Evolutionary conservation across 495 filamentous ascomycete genomes (phyloP).

Genomic region (Penicillium samsonianum): DNA sequence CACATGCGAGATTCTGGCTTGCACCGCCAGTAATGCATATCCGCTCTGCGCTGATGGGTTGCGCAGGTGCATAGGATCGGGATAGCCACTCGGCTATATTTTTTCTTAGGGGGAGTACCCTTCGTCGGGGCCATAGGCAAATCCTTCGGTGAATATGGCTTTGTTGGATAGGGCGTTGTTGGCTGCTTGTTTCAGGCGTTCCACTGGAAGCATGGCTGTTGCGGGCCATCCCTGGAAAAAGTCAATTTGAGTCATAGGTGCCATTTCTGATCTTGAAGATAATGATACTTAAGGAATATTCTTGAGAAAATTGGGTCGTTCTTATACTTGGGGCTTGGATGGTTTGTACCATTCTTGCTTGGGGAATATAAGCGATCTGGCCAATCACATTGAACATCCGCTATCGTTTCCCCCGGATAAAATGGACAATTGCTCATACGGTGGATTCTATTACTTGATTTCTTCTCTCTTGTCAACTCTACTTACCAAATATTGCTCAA

Average conservation of each 20-base stretch:
- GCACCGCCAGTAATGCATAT: constrained; percentile 74
- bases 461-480: neutral
- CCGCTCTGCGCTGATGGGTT: constrained; percentile 39
- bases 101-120: constrained; percentile 61
- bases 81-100: constrained; percentile 63
- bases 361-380: constrained; percentile 5
- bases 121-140: constrained; percentile 71
- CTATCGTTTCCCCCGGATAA: neutral
- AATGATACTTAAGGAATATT: neutral
- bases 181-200: constrained; percentile 53
- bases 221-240: constrained; percentile 65
- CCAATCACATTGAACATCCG: constrained; percentile 4
- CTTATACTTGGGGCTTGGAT: neutral
- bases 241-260: constrained; percentile 41
- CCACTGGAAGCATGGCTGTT: constrained; percentile 58
- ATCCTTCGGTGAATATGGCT: constrained; percentile 43
- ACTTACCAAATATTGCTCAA: neutral
- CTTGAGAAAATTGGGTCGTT: neutral
- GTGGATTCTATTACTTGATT: neutral
- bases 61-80: constrained; percentile 46
- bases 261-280: constrained; percentile 2
- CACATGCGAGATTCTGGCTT: constrained; percentile 59
- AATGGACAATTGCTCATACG: neutral
- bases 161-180: constrained; percentile 54
- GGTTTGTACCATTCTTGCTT: neutral